Evolutionary conservation across 768 basidiomycete species (phyloP).

Genomic region (Tulasnella sp.): DNA sequence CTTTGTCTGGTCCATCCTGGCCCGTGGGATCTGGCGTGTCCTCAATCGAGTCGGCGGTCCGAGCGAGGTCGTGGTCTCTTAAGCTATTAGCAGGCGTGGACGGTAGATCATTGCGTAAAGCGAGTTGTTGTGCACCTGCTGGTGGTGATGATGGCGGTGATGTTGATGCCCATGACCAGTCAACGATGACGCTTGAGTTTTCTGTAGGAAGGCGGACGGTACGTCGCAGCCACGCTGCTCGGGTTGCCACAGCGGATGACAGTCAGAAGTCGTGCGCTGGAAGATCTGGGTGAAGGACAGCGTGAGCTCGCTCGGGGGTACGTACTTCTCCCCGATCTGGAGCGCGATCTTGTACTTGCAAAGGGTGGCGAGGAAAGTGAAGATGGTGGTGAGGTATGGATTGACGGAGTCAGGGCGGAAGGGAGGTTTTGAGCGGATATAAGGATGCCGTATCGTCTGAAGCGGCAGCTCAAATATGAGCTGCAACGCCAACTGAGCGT

Average conservation of each 20-base stretch:
- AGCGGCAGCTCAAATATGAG: conserved; percentile 70
- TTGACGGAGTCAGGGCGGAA: conserved; percentile 52
- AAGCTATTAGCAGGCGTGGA: conserved; percentile 23
- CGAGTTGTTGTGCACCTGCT: too few relatives aligned
- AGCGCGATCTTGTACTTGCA: conserved; percentile 52
- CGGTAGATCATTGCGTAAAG: conserved; percentile 19
- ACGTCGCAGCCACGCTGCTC: too few relatives aligned
- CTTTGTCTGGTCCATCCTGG: background rate
- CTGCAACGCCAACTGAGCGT: conserved; percentile 62
- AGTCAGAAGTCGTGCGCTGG: background rate
- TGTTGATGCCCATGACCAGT: too few relatives aligned
- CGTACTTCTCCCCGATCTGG: conserved; percentile 52
- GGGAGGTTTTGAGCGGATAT: conserved; percentile 42
- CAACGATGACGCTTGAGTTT: too few relatives aligned
- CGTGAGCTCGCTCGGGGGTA: conserved; percentile 78
- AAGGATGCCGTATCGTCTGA: conserved; percentile 53
- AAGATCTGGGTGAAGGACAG: conserved; percentile 41
- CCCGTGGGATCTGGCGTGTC: background rate
- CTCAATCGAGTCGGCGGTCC: background rate
- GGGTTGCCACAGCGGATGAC: too few relatives aligned
- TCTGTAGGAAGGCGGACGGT: too few relatives aligned
- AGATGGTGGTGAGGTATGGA: conserved; percentile 73
- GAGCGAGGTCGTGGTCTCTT: conserved; percentile 15
- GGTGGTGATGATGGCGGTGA: too few relatives aligned
- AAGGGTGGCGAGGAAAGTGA: conserved; percentile 81